Conservation (phyloP, 345 rosid species). For the Xanthoceras sorbifolium region DNA sequence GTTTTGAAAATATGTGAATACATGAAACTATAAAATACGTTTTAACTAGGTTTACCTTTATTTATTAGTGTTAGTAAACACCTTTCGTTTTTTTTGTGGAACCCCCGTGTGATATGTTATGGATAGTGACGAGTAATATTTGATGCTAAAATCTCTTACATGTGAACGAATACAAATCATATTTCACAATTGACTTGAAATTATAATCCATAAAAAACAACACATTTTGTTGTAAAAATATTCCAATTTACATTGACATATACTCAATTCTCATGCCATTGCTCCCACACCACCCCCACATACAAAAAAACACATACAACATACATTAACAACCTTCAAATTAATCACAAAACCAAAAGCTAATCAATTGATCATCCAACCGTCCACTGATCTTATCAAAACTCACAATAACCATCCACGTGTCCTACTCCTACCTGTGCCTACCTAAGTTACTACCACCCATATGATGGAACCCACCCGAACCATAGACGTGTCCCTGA, state of each 20-base stretch:
- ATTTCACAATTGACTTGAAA: no score
- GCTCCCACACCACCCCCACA: background rate
- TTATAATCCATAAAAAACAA: no score
- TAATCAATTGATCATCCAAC: background rate
- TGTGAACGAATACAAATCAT: no score
- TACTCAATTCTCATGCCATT: background rate
- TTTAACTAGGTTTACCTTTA: no score
- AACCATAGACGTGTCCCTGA: constrained; percentile 27
- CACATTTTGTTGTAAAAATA: background rate
- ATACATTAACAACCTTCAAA: background rate
- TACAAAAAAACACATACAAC: background rate
- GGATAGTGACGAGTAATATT: no score
- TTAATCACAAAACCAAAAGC: background rate
- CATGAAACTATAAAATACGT: no score
- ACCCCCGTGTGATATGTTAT: no score
- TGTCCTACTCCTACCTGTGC: constrained; percentile 21
- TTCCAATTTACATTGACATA: background rate
- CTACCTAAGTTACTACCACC: constrained; percentile 15
- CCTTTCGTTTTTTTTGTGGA: no score
- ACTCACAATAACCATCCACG: background rate
- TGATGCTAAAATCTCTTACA: no score
- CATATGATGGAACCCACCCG: constrained; percentile 33
- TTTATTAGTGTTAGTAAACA: no score
- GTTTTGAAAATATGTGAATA: no score
- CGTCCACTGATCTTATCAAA: background rate